Evolutionary conservation across 202 grass and related monocot species (phyloP).

Genomic region (Setaria viridis): DNA sequence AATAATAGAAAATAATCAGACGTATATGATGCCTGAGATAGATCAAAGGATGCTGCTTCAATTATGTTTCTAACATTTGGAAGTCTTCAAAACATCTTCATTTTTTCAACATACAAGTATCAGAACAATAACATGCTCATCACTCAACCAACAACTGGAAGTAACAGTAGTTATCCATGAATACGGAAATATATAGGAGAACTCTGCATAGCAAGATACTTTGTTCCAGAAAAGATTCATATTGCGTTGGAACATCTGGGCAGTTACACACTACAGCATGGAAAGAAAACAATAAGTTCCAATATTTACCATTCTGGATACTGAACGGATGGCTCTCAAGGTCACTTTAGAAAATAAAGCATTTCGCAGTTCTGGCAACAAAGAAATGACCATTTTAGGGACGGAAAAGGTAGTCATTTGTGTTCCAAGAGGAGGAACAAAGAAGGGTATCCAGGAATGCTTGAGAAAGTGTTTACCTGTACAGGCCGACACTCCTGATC

Average conservation of each 20-base stretch:
- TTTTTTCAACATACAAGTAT: slow-evolving; percentile 30
- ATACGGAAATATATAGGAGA: slow-evolving; percentile 28
- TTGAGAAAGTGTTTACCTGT: slow-evolving; percentile 64
- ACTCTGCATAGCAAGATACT: slow-evolving; percentile 4
- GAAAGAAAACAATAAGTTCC: slow-evolving; percentile 25
- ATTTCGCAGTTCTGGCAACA: slow-evolving; percentile 83
- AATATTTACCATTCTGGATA: slow-evolving; percentile 81
- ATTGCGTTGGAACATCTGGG: slow-evolving; percentile 35
- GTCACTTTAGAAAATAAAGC: slow-evolving; percentile 98
- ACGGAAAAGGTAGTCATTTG: slow-evolving; percentile 20
- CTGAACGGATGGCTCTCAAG: slow-evolving; percentile 86
- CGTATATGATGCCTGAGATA: slow-evolving; percentile 5
- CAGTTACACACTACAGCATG: background rate
- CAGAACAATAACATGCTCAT: slow-evolving; percentile 1
- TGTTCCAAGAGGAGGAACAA: slow-evolving; percentile 15
- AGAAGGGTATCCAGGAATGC: slow-evolving; percentile 17
- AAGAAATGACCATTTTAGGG: slow-evolving; percentile 34
- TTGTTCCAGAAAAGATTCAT: slow-evolving; percentile 25
- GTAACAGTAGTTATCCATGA: slow-evolving; percentile 27
- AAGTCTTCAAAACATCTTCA: slow-evolving; percentile 19
- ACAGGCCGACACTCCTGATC: slow-evolving; percentile 85
- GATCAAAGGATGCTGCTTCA: background rate
- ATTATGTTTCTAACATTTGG: background rate
- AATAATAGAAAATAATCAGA: slow-evolving; percentile 37
- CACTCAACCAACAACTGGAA: slow-evolving; percentile 28